Evolutionary conservation across 495 filamentous ascomycete species (phyloP).

Genomic region (Trichoderma asperelloides): DNA sequence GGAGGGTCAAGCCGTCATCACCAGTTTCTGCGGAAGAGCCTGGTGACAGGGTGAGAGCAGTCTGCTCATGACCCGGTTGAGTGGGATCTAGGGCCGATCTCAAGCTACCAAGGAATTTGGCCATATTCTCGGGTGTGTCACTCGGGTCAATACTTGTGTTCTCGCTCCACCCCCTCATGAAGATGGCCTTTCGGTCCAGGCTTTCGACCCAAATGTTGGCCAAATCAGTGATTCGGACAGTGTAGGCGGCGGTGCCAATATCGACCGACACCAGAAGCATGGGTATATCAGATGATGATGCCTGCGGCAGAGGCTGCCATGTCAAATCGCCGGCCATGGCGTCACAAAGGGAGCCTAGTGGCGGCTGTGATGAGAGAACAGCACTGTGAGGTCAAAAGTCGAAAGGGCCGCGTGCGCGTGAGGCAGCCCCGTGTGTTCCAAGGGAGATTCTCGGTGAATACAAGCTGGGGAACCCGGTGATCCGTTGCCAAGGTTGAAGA

Average conservation of each 20-base stretch:
- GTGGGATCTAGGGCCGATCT: slow-evolving; percentile 45
- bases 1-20: slow-evolving; percentile 41
- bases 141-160: slow-evolving; percentile 78
- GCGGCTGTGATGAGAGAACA: background rate
- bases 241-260: slow-evolving; percentile 49
- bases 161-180: slow-evolving; percentile 53
- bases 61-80: slow-evolving; percentile 28
- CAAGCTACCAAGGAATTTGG: slow-evolving; percentile 65
- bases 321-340: slow-evolving; percentile 20
- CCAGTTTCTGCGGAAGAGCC: slow-evolving; percentile 16
- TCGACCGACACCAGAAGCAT: slow-evolving; percentile 33
- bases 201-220: slow-evolving; percentile 75
- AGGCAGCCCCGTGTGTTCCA: background rate
- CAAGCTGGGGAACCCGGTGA: background rate
- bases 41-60: slow-evolving; percentile 25
- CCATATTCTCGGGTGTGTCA: slow-evolving; percentile 62
- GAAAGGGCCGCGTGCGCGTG: background rate
- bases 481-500: background rate
- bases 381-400: background rate
- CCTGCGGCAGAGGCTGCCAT: slow-evolving; percentile 28
- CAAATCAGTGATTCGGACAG: slow-evolving; percentile 72
- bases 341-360: background rate
- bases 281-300: slow-evolving; percentile 25
- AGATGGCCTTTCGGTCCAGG: slow-evolving; percentile 53
- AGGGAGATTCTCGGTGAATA: slow-evolving; percentile 3